These are phyloP conservation scores for Curvularia sp. DNA, from an alignment of 2,329 filamentous ascomycete species.

Conservation along the genomic window DNA sequence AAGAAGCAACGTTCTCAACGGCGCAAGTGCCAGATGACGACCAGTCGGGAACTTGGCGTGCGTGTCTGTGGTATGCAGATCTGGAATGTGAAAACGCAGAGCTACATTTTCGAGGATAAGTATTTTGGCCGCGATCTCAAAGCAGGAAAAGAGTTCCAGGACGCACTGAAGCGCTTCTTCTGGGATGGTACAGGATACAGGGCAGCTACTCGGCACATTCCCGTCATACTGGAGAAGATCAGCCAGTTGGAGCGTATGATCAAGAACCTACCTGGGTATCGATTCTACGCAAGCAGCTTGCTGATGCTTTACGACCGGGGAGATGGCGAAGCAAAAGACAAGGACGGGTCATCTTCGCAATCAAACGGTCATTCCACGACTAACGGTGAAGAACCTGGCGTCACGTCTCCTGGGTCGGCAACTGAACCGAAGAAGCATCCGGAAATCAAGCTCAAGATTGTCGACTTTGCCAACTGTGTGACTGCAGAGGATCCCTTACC, in stretches of 20 bases:
- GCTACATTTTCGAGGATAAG: slow-evolving; percentile 96
- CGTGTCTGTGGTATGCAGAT: slow-evolving; percentile 95
- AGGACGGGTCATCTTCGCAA: slow-evolving; percentile 19
- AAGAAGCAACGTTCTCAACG: slow-evolving; percentile 95
- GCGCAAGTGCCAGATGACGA: slow-evolving; percentile 90
- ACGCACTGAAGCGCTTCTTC: slow-evolving; percentile 85
- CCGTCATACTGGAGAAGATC: slow-evolving; percentile 83
- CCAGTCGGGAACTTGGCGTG: slow-evolving; percentile 88
- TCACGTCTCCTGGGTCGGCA: slow-evolving; percentile 27
- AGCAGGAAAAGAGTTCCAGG: slow-evolving; percentile 86
- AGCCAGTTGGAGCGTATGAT: slow-evolving; percentile 84
- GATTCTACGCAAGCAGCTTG: slow-evolving; percentile 93
- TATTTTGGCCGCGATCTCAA: slow-evolving; percentile 92
- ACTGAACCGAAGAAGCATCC: slow-evolving; percentile 37
- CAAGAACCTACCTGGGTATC: slow-evolving; percentile 78
- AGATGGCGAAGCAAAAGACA: slow-evolving; percentile 58
- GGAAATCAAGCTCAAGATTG: slow-evolving; percentile 90
- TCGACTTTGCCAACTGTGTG: slow-evolving; percentile 97
- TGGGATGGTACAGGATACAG: slow-evolving; percentile 85
- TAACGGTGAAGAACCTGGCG: slow-evolving; percentile 31
- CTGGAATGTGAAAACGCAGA: slow-evolving; percentile 84
- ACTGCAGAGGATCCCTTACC: slow-evolving; percentile 77
- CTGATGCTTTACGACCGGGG: slow-evolving; percentile 97
- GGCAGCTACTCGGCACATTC: slow-evolving; percentile 85
- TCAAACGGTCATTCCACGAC: slow-evolving; percentile 24